These are phyloP conservation scores for Amylocarpus encephaloides DNA, from an alignment of 2,329 filamentous ascomycete species.

Conservation along the genomic window DNA sequence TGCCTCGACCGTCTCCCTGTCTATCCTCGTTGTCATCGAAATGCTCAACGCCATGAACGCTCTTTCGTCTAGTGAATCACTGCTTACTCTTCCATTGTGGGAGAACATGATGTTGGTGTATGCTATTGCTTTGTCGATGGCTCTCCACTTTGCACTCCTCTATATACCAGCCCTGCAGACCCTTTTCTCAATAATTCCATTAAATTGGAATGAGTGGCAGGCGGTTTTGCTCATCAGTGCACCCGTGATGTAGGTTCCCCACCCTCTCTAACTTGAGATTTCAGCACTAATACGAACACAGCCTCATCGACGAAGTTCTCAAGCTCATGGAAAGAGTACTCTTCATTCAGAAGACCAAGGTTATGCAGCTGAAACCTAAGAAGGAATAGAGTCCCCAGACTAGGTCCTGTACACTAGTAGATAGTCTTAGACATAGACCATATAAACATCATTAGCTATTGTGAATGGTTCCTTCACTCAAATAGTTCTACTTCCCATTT, in stretches of 20 bases:
- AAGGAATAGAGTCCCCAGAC: constrained; percentile 22
- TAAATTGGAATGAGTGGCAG: constrained; percentile 85
- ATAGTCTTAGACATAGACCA: constrained; percentile 23
- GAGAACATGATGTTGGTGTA: constrained; percentile 98
- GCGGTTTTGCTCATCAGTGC: constrained; percentile 83
- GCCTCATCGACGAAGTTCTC: constrained; percentile 60
- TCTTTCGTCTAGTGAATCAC: constrained; percentile 87
- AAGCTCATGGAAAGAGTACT: constrained; percentile 55
- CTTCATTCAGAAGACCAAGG: constrained; percentile 35
- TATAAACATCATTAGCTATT: constrained; percentile 6
- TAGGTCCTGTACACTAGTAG: constrained; percentile 20
- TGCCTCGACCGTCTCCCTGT: constrained; percentile 88
- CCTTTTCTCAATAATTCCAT: constrained; percentile 83
- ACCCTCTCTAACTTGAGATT: not conserved
- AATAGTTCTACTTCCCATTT: too few species aligned
- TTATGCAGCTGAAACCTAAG: constrained; percentile 26
- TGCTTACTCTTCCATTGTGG: constrained; percentile 92
- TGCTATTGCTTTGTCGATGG: constrained; percentile 88
- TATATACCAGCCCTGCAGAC: constrained; percentile 85
- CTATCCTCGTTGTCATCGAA: constrained; percentile 91
- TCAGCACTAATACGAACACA: constrained; percentile 28
- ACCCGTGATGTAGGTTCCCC: constrained; percentile 74
- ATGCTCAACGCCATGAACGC: constrained; percentile 99
- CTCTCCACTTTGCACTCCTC: constrained; percentile 85
- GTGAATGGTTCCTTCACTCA: not conserved